Evolutionary conservation across 495 filamentous ascomycete genomes (phyloP), one percentile per base, ranked within the genome.

Genomic region (Peziza echinospora): DNA sequence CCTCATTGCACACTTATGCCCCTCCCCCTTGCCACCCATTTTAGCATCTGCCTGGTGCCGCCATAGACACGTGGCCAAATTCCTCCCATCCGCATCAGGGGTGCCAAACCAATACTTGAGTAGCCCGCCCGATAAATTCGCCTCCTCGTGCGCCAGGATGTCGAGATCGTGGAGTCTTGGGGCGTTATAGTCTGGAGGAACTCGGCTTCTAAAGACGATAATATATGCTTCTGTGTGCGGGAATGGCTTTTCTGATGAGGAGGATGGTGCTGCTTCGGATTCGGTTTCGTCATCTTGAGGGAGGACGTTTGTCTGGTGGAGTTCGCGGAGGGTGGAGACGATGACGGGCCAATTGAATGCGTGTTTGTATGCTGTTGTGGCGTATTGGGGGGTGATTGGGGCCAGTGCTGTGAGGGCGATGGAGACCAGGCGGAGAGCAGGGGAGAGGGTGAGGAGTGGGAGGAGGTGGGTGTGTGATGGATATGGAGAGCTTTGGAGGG

Each of bases 91-190:
- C 26, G 58, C 65, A 63, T 84, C 71, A 25, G 79, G 79, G 24
- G 60, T 61, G 11, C 80, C 80, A 58, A 81, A 86, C 82, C 82
- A 89, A 63, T 86, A 85, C 72, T 91, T 89, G 54, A 92, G 63
- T 56, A 93, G 67, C n/a, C 85, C 84, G 1, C 83, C 84, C 51
- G 75, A 78, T 26, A 66, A 66, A 4, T 71, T 75, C 9, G 85
- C 85, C 61, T 92, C 83, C 23, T 67, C 66, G 54, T 91, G 84
- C 10, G 82, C 80, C 41, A 71, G 69, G 52, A 71, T 71, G 60
- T 93, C 85, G 48, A 92, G 62, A 16, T 64, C 64, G 44, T 72
- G 71, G 11, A 93, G 64, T 24, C 75, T 64, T 5, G 70, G 67
- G 45, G 69, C 67, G 50, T 80, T 71, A 0, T 73, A 76, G 7